Evolutionary conservation across 306 rosid genomes (phyloP).

Genomic region (Hippophae gyantsensis): DNA sequence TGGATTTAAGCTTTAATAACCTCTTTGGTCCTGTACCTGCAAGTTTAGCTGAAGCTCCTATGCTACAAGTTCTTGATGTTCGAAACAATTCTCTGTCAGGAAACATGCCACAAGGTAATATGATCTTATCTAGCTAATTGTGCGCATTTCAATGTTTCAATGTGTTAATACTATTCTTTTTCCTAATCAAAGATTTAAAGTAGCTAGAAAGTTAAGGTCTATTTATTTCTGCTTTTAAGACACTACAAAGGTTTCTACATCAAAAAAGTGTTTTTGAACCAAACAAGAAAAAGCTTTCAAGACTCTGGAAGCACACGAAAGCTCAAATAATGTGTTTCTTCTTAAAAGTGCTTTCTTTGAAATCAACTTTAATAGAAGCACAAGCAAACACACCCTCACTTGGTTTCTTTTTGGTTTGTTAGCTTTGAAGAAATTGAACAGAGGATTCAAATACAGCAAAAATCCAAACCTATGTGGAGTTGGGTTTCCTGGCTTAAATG

Average conservation of each 20-base stretch:
- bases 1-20: slow-evolving; percentile 70
- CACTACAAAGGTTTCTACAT: no score
- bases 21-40: slow-evolving; percentile 76
- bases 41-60: slow-evolving; percentile 47
- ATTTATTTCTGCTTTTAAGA: background rate
- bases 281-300: no score
- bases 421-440: slow-evolving; percentile 50
- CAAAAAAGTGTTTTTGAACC: no score
- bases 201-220: background rate
- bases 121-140: slow-evolving; percentile 1
- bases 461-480: slow-evolving; percentile 67
- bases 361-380: no score
- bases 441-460: slow-evolving; percentile 51
- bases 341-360: no score
- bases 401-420: background rate
- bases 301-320: no score
- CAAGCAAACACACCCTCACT: no score
- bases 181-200: background rate
- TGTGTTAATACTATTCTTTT: background rate
- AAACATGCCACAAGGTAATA: slow-evolving; percentile 55
- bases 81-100: slow-evolving; percentile 76
- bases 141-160: background rate
- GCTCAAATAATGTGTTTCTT: no score
- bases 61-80: slow-evolving; percentile 47
- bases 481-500: slow-evolving; percentile 42